Base-by-base conservation (phyloP, 495 filamentous ascomycete genomes). In the Zalerion maritima region DNA sequence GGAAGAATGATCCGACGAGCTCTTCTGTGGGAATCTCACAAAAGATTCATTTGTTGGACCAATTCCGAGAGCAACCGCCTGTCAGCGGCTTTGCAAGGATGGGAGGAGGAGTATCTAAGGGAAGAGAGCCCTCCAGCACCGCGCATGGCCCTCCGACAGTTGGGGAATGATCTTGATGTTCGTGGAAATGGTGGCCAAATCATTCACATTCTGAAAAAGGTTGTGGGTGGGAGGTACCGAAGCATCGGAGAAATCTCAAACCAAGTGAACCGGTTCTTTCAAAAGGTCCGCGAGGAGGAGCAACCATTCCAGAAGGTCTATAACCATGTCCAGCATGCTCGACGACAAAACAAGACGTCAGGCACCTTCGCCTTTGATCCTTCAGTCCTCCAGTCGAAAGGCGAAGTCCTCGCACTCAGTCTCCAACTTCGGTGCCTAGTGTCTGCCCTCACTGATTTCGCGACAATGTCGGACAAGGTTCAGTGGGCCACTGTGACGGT, bases 21-120 rank as follows among this genome's bases (percentile, higher is more conserved):
- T 4, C 45, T 69, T 26, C 50, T 85, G 2, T 73, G 84, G 29
- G 73, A 81, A 42, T 53, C 69, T 0, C 75, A 73, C 0, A 80
- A 78, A 45, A 75, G 71, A 34, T 75, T 83, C 41, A 66, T 72
- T 15, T 45, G 67, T 19, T 61, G 52, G 52, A 54, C 57, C 3
- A 68, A 73, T 19, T 40, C 43, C 3, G 33, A 54, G 24, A 73
- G 67, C 40, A 35, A 66, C 15, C 47, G 53, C 3, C 56, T 81
- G n/a, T n/a, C n/a, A n/a, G n/a, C n/a, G n/a, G n/a, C n/a, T n/a
- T n/a, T 42, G 15, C 35, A 42, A 34, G 18, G 8, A 47, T 24
- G 21, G 26, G 21, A 36, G 23, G 26, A 34, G 34, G 24, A 26
- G 34, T 21, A 29, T 20, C 18, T n/a, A n/a, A n/a, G n/a, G n/a